Evolutionary conservation across 805 yeast genomes (phyloP), one percentile per base, ranked within the genome.

Genomic region (Nakazawaea sp.): DNA sequence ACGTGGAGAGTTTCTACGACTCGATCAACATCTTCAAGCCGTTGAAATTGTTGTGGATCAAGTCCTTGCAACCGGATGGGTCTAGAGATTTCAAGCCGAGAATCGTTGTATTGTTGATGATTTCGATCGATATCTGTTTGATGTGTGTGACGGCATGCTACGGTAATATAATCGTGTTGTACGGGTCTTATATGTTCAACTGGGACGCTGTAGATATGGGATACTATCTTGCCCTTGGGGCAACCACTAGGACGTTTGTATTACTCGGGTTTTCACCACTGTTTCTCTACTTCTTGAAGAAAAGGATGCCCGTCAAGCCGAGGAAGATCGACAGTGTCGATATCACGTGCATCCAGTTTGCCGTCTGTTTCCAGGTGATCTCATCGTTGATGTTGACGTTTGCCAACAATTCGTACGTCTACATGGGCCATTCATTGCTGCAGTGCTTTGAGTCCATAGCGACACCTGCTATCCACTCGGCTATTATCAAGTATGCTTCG

Each of bases 401-500:
- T 30, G 35, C 42, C 24, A 18, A 15, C 4, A 34, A 15, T n/a
- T 39, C 42, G 2, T 16, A 11, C 13, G 21, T 31, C 10, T 39
- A 33, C 17, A 39, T 39, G 8, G 24, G 29, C 13, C 35, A 31
- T 17, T 33, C 35, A 12, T 30, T 39, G 8, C 23, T 39, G 4
- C 35, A 18, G 28, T 33, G 42, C 1, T 49, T 79, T 28, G 74
- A 77, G 2, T 61, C 78, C 0, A 40, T 77, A 3, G 62, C 68
- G 1, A 60, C 74, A 0, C 90, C 92, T 1, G 66, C 81, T 0
- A 43, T 80, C 12, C 81, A 75, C 49, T 66, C 82, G 0, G 46
- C 83, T 1, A 58, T 81, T 7, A 65, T 78, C 40, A 83, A 83
- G 52, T 77, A 78, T 52, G 72, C 68, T 42, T 72, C 75, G 1